Base-by-base conservation (phyloP, 1,139 yeast genomes). In the Pneumocystis murina region DNA sequence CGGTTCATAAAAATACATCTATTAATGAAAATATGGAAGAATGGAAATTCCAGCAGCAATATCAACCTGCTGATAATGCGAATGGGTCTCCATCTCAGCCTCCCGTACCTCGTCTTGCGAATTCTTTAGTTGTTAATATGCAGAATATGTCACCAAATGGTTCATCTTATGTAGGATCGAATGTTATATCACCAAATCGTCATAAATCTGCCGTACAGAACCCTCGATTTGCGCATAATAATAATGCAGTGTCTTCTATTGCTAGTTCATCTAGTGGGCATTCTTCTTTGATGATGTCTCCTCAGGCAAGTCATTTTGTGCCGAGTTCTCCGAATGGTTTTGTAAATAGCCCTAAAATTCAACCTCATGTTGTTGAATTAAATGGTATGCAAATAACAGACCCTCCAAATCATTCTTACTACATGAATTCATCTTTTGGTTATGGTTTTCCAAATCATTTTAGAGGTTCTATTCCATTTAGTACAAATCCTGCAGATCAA, bases 401-500 rank as follows among this genome's bases (percentile, higher is more conserved):
- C 14, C 10, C 48, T 16, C 3, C 48, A 17, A 17, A 17, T n/a
- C 54, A 43, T 17, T 28, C 54, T 28, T 48, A 48, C 17, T 48
- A n/a, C 24, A 30, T 48, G 33, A 48, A 48, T 16, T 10, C 55
- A 20, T 20, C 30, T 17, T 48, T 28, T 48, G 55, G 55, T 7
- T 48, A 48, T 24, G 55, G 55, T 12, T 16, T 12, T 12, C 33
- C 33, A 24, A 48, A 20, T 20, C 55, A 20, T 48, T 8, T 24
- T 28, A 17, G 55, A 20, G 55, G 16, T 8, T 24, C 20, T 8
- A 20, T 43, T 20, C 12, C 54, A 28, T 43, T 43, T 43, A 48
- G 55, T 10, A 48, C 96, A 1, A 92, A 92, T 71, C 98, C 98
- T 0, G 98, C 98, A 2, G 98, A 92, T 75, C 98, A 92, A 75